Percentiles rank a stretch among this genome's conserved stretches.
These are phyloP conservation scores for Blastobotrys chiropterorum DNA, from an alignment of 805 yeast genomes.

Conservation along the genomic window DNA sequence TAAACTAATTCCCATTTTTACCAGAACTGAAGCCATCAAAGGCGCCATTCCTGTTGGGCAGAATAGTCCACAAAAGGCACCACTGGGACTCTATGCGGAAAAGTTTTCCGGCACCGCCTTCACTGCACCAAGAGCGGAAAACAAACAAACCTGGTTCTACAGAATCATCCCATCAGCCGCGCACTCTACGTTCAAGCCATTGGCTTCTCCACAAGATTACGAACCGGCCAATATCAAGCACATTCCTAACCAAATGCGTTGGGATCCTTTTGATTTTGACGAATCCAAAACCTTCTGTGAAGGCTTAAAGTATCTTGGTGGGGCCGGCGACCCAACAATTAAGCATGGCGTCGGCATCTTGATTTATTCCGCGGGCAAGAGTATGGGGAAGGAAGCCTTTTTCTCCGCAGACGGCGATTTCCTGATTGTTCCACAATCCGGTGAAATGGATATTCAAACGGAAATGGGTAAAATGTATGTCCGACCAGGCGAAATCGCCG, in stretches of 20 bases:
- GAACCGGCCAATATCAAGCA: constrained; percentile 11
- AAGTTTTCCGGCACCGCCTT: constrained; percentile 28
- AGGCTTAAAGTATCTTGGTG: constrained; percentile 21
- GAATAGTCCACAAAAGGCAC: constrained; percentile 21
- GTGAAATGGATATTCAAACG: constrained; percentile 24
- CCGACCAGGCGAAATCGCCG: constrained; percentile 23
- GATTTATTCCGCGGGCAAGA: constrained; percentile 20
- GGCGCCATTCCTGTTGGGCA: constrained; percentile 25
- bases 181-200: constrained; percentile 15
- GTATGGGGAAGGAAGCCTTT: constrained; percentile 23
- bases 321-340: constrained; percentile 20
- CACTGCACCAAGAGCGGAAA: constrained; percentile 24
- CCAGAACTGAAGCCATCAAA: constrained; percentile 20
- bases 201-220: background rate
- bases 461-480: constrained; percentile 25
- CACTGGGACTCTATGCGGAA: constrained; percentile 26
- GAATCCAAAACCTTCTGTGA: constrained; percentile 15
- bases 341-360: constrained; percentile 23
- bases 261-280: constrained; percentile 22
- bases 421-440: constrained; percentile 24
- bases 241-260: constrained; percentile 24
- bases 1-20: background rate
- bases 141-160: constrained; percentile 25
- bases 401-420: constrained; percentile 25
- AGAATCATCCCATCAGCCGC: constrained; percentile 23